These are phyloP conservation scores for Talaromyces verruculosus DNA, from an alignment of 2,329 filamentous ascomycete genomes.

Conservation along the genomic window DNA sequence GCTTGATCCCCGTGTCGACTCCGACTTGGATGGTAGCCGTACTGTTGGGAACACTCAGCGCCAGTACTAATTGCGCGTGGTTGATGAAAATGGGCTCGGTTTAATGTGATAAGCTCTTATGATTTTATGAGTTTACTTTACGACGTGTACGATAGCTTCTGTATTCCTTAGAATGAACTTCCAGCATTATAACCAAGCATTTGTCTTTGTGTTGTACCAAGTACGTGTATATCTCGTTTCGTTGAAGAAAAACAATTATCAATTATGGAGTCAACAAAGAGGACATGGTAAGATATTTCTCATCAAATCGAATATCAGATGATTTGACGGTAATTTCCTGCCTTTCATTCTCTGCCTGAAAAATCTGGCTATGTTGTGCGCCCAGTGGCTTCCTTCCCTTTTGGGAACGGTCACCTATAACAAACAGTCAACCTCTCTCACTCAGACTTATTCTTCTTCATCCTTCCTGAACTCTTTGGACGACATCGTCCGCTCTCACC, in stretches of 20 bases:
- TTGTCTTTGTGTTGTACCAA: background rate
- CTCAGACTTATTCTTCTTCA: background rate
- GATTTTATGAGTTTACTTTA: conserved; percentile 1
- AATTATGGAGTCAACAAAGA: background rate
- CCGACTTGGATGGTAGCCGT: conserved; percentile 41
- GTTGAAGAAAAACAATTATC: background rate
- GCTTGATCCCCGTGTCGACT: conserved; percentile 55
- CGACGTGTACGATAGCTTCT: conserved; percentile 2
- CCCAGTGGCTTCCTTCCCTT: conserved; percentile 10
- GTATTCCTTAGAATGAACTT: background rate
- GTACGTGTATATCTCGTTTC: no score
- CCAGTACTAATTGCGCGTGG: conserved; percentile 5
- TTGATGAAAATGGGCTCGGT: background rate
- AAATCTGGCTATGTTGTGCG: background rate
- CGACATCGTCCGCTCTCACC: background rate
- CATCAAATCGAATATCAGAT: background rate
- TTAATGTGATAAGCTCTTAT: background rate
- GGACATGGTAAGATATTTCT: background rate
- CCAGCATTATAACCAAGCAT: background rate
- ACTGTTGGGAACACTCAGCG: conserved; percentile 7
- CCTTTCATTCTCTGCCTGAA: background rate
- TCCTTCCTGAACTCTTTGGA: background rate
- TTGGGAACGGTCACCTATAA: background rate
- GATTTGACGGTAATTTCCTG: background rate
- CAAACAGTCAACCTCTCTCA: background rate